Evolutionary conservation across 371 early-diverging fungal genomes (phyloP).

Genomic region (Mucor circinelloides): DNA sequence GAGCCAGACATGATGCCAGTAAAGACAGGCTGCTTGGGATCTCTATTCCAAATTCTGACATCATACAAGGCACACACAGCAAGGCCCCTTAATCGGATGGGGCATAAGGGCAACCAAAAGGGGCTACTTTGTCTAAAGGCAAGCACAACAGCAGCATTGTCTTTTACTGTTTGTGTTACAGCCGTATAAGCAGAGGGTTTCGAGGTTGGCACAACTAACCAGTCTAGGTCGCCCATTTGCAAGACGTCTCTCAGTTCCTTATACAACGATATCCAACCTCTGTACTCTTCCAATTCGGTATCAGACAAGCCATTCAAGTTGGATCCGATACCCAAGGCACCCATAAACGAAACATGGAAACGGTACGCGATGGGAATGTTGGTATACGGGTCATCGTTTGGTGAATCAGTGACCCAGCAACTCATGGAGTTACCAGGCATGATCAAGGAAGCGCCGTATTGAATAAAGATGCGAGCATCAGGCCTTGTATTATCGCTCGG

Average conservation of each 20-base stretch:
- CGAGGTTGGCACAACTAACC: conserved; percentile 28
- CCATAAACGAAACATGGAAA: conserved; percentile 45
- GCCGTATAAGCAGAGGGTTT: neutral
- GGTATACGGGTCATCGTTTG: conserved; percentile 11
- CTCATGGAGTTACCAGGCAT: conserved; percentile 39
- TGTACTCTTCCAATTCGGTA: conserved; percentile 17
- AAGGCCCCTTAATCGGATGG: conserved; percentile 26
- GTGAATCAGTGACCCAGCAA: conserved; percentile 42
- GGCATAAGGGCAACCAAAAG: conserved; percentile 29
- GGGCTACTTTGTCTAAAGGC: conserved; percentile 34
- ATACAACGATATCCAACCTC: conserved; percentile 40
- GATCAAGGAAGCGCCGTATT: conserved; percentile 41
- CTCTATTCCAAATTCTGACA: conserved; percentile 22
- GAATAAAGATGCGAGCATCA: conserved; percentile 41
- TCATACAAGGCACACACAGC: conserved; percentile 12
- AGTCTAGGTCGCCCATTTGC: conserved; percentile 36
- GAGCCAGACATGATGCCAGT: conserved; percentile 27
- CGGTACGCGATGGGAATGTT: conserved; percentile 39
- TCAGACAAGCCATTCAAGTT: conserved; percentile 20
- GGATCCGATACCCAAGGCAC: conserved; percentile 38
- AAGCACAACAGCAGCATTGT: conserved; percentile 30
- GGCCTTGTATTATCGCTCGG: conserved; percentile 45
- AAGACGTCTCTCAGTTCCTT: conserved; percentile 31
- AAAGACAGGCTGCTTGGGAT: conserved; percentile 23
- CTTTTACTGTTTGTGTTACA: conserved; percentile 28